Evolutionary conservation across 2,329 filamentous ascomycete genomes (phyloP), one percentile per base, ranked within the genome.

Genomic region (Aspergillus hortae): DNA sequence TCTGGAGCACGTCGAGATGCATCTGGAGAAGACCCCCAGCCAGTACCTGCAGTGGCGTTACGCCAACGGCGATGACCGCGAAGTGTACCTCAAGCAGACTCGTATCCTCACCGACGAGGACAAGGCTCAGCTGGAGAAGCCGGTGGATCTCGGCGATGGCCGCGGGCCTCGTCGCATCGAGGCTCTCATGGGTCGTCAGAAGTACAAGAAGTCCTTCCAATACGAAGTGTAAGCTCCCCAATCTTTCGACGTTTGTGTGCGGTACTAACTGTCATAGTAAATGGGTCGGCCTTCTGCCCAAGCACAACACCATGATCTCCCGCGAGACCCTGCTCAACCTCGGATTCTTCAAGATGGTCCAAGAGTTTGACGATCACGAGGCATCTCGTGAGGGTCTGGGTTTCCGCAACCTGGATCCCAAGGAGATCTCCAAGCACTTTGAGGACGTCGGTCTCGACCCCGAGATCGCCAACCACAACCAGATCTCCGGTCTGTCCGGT

Each of bases 31-130:
- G 84, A 99, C 94, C 0, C 94, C 94, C 38, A 97, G 96, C 72
- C 94, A 99, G 75, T 99, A 99, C 69, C 82, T 99, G 32, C 94
- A 97, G 75, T 99, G 94, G 94, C 89, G 94, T 65, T 99, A 97
- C 69, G 90, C 90, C 65, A 90, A 97, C 67, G 94, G 94, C 67
- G 94, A 97, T 63, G 94, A 99, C 65, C 90, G 94, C 47, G 94
- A 99, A 72, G 92, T 97, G 38, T 83, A 95, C 73, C 85, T 99
- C 84, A 99, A 99, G 82, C 92, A 96, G 76, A 97, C 92, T 45
- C 91, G 94, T 76, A 80, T 92, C 49, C 77, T 97, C 54, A 96
- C 91, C 1, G 86, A 86, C 0, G 85, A 88, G 67, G 94, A 99
- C 67, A 86, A 87, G 66, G 85, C 80, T 40, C 94, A 97, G 75